These are phyloP conservation scores for Fusarium scirpi DNA, from an alignment of 2,329 filamentous ascomycete genomes.

Conservation along the genomic window DNA sequence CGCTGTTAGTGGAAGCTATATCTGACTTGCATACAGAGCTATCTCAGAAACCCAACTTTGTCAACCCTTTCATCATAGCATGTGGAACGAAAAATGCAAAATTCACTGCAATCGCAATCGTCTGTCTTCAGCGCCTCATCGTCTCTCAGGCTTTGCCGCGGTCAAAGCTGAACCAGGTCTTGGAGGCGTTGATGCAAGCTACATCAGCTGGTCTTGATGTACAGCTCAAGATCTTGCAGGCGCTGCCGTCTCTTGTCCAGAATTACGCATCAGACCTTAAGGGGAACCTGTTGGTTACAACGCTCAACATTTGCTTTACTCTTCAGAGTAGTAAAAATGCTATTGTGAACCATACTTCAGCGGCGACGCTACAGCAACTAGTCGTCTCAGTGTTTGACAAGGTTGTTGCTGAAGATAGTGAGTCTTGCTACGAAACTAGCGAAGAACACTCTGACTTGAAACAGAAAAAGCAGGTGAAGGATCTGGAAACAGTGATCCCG, in stretches of 20 bases:
- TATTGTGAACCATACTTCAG: conserved; percentile 94
- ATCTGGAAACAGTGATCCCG: conserved; percentile 70
- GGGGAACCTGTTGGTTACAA: conserved; percentile 82
- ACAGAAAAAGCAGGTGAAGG: conserved; percentile 59
- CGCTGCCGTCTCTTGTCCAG: conserved; percentile 87
- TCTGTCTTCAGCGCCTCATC: conserved; percentile 89
- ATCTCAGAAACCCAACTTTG: conserved; percentile 82
- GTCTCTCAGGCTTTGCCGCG: conserved; percentile 83
- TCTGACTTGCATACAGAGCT: conserved; percentile 71
- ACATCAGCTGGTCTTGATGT: conserved; percentile 86
- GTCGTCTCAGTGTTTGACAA: conserved; percentile 95
- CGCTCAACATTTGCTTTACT: conserved; percentile 90
- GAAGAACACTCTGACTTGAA: no score
- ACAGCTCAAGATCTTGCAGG: conserved; percentile 95
- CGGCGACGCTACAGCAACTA: conserved; percentile 95
- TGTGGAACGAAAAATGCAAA: conserved; percentile 92
- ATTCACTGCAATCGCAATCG: conserved; percentile 87
- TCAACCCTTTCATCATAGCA: conserved; percentile 93
- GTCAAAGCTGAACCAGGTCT: conserved; percentile 83
- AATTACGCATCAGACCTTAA: conserved; percentile 88
- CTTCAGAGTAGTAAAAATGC: conserved; percentile 92
- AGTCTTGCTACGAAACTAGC: no score
- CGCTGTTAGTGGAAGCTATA: conserved; percentile 22
- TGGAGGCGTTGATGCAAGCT: conserved; percentile 89
- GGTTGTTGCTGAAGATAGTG: conserved; percentile 80